Evolutionary conservation across 495 filamentous ascomycete genomes (phyloP).

Genomic region (Astrothelium macrocarpum): DNA sequence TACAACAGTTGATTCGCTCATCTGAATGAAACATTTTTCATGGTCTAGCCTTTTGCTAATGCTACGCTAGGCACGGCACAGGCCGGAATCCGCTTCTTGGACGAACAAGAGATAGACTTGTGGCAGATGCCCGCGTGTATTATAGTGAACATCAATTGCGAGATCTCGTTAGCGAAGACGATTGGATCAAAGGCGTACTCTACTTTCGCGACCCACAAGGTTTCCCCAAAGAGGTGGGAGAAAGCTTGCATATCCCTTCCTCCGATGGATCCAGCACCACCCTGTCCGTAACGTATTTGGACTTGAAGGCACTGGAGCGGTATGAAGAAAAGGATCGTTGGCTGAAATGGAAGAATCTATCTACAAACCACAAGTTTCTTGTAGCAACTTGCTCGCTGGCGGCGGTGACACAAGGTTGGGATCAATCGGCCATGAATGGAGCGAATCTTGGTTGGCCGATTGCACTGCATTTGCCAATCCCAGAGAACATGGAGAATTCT

Average conservation of each 20-base stretch:
- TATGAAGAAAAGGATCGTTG: not conserved
- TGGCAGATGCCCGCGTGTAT: not conserved
- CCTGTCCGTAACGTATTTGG: not conserved
- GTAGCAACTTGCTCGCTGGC: constrained; percentile 16
- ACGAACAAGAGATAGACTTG: not conserved
- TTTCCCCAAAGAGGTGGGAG: not conserved
- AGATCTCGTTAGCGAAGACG: not conserved
- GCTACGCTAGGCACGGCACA: not conserved
- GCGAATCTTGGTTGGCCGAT: constrained; percentile 14
- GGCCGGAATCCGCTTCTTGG: not conserved
- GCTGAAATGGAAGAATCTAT: not conserved
- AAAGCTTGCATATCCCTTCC: not conserved
- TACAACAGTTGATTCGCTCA: no score
- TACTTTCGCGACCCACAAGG: not conserved
- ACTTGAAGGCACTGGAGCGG: not conserved
- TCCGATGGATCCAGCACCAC: not conserved
- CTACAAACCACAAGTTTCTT: constrained; percentile 13
- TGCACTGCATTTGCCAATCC: constrained; percentile 4
- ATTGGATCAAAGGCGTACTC: not conserved
- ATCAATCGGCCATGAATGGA: constrained; percentile 17
- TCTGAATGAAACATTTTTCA: no score
- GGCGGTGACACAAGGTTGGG: constrained; percentile 16
- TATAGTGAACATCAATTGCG: not conserved
- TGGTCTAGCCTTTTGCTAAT: no score
- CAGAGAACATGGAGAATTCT: not conserved